Percentiles rank a stretch among this genome's conserved stretches.
These are phyloP conservation scores for Xerocomus potaroensis DNA, from an alignment of 768 basidiomycete species.

Conservation along the genomic window DNA sequence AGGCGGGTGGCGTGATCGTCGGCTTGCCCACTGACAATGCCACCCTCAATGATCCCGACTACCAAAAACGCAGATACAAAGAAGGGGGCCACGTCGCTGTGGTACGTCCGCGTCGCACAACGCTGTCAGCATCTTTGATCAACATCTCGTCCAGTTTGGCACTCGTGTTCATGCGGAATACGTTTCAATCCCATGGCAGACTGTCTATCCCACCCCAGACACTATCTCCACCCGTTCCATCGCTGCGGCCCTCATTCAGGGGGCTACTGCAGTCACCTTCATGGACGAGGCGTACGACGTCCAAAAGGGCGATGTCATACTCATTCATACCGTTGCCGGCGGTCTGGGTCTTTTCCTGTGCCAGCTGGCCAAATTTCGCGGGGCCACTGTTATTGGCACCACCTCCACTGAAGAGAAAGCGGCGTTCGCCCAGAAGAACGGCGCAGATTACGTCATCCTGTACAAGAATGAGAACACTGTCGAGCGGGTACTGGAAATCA, in stretches of 20 bases:
- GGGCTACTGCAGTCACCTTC: constrained; percentile 72
- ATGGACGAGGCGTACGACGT: constrained; percentile 84
- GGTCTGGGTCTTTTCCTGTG: constrained; percentile 71
- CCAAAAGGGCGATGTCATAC: constrained; percentile 70
- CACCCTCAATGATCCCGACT: constrained; percentile 57
- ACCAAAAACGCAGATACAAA: constrained; percentile 58
- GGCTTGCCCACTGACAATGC: constrained; percentile 63
- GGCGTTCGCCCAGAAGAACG: constrained; percentile 67
- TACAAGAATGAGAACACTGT: constrained; percentile 76
- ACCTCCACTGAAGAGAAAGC: constrained; percentile 85
- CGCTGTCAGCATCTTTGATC: background rate
- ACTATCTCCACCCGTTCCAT: constrained; percentile 55
- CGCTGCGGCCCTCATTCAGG: constrained; percentile 68
- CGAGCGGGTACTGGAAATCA: constrained; percentile 66
- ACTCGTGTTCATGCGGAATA: constrained; percentile 67
- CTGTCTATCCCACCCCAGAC: constrained; percentile 62
- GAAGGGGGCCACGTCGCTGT: constrained; percentile 72
- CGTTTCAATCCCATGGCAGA: constrained; percentile 58
- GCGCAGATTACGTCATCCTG: constrained; percentile 84
- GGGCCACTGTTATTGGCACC: constrained; percentile 91
- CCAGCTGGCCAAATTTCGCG: constrained; percentile 66
- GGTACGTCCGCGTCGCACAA: constrained; percentile 37
- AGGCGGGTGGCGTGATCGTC: constrained; percentile 73
- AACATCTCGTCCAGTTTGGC: constrained; percentile 34
- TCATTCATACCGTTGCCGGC: constrained; percentile 90